Percentiles rank a stretch among this genome's conserved stretches.
These are phyloP conservation scores for Rugonectria rugulosa DNA, from an alignment of 2,329 filamentous ascomycete species.

Conservation along the genomic window DNA sequence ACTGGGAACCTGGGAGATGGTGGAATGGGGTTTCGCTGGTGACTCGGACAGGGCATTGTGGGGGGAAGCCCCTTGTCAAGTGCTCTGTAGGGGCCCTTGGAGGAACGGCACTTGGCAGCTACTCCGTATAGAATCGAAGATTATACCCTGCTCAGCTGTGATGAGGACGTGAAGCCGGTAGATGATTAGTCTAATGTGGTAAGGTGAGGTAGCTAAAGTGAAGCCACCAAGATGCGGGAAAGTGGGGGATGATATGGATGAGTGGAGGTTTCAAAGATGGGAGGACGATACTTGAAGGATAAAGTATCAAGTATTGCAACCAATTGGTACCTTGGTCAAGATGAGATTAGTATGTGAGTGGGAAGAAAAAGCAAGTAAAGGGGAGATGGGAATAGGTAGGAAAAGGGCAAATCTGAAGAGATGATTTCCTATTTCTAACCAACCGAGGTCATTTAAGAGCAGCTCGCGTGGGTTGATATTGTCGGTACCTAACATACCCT, in stretches of 20 bases:
- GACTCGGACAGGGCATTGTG: neutral
- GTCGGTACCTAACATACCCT: neutral
- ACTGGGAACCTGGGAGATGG: neutral
- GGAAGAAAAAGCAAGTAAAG: neutral
- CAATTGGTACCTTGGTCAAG: neutral
- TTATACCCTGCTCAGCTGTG: constrained; percentile 9
- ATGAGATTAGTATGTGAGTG: neutral
- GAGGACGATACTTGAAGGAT: neutral
- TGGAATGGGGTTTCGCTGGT: neutral
- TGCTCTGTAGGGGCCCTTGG: constrained; percentile 16
- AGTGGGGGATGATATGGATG: constrained; percentile 9
- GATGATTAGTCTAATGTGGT: constrained; percentile 3
- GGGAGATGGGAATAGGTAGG: neutral
- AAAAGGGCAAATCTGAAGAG: neutral
- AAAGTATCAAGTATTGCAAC: neutral
- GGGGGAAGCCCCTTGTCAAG: too few relatives aligned
- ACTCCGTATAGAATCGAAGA: neutral
- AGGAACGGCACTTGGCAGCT: constrained; percentile 12
- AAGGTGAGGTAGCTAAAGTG: constrained; percentile 5
- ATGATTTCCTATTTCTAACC: neutral
- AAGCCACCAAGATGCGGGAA: constrained; percentile 10
- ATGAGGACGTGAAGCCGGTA: constrained; percentile 9
- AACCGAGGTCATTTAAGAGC: neutral
- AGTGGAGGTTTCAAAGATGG: constrained; percentile 9
- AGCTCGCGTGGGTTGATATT: neutral